A percentile compares a stretch with the other conserved stretches of the same genome.
Evolutionary conservation across 148 eudicot genomes (phyloP).

Genomic region (Linanthus parryae): DNA sequence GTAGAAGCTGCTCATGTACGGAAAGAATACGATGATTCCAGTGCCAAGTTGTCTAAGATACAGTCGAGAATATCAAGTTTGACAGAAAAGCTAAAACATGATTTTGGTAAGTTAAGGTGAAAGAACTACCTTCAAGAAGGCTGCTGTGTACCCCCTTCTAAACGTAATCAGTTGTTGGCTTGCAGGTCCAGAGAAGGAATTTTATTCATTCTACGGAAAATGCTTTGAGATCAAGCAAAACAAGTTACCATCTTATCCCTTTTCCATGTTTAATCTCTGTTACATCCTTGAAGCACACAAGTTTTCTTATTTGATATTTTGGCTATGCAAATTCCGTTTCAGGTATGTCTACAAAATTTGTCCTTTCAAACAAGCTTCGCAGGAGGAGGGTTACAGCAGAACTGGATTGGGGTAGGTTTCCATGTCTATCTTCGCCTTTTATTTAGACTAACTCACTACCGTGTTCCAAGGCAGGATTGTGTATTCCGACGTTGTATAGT

Average conservation of each 20-base stretch:
- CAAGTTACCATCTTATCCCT: constrained; percentile 42
- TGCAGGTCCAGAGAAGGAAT: constrained; percentile 91
- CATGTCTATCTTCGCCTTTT: no score
- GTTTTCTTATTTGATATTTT: constrained; percentile 9
- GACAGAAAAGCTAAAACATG: constrained; percentile 69
- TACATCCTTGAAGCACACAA: background rate
- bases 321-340: constrained; percentile 18
- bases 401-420: constrained; percentile 91
- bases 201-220: constrained; percentile 78
- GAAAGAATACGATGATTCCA: constrained; percentile 85
- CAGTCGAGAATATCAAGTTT: constrained; percentile 89
- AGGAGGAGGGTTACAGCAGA: constrained; percentile 78
- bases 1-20: constrained; percentile 88
- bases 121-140: background rate
- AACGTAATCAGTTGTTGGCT: constrained; percentile 9
- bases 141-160: background rate
- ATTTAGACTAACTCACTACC: no score
- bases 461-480: no score
- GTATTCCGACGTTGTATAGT: no score
- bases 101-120: constrained; percentile 57
- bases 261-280: constrained; percentile 1
- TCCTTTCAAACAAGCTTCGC: constrained; percentile 90
- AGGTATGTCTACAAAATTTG: constrained; percentile 91
- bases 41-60: constrained; percentile 73
- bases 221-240: constrained; percentile 89